Conservation (phyloP, 768 basidiomycete genomes). For the Coprinopsis sp. region DNA sequence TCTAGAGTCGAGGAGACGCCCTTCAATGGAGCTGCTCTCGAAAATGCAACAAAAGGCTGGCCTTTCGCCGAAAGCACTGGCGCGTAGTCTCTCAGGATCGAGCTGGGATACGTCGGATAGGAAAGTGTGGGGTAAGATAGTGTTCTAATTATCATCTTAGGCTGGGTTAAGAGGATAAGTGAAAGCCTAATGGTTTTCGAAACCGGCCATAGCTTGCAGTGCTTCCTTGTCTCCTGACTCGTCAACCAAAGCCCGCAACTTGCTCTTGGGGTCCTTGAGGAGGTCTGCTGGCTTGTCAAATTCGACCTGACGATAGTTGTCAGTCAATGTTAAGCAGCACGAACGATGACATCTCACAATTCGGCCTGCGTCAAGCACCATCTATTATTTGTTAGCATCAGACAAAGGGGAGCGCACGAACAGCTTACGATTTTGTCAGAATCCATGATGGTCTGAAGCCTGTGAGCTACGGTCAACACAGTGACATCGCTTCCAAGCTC, state of each 20-base stretch:
- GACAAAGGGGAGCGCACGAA: neutral
- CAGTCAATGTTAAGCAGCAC: neutral
- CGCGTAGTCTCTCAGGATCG: too few relatives aligned
- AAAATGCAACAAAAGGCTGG: too few relatives aligned
- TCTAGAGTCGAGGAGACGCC: too few relatives aligned
- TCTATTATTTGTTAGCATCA: conserved; percentile 4
- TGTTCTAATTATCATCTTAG: too few relatives aligned
- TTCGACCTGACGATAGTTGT: conserved; percentile 36
- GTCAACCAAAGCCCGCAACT: conserved; percentile 51
- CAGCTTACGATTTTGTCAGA: conserved; percentile 43
- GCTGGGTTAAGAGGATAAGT: too few relatives aligned
- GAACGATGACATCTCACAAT: conserved; percentile 10
- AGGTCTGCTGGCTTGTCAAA: conserved; percentile 49
- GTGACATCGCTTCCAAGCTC: conserved; percentile 58
- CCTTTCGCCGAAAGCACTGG: too few relatives aligned
- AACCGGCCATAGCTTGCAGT: conserved; percentile 40
- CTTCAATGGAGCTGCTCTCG: too few relatives aligned
- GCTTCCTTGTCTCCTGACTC: conserved; percentile 51
- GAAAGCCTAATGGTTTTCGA: neutral
- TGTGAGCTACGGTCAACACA: conserved; percentile 64
- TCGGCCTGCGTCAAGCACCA: conserved; percentile 16
- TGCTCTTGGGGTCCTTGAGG: conserved; percentile 47
- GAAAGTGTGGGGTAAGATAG: too few relatives aligned
- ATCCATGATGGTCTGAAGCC: conserved; percentile 62
- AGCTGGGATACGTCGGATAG: too few relatives aligned